Base-by-base conservation (phyloP, 1,284 basidiomycete species). In the Leccinum griseonigrum region DNA sequence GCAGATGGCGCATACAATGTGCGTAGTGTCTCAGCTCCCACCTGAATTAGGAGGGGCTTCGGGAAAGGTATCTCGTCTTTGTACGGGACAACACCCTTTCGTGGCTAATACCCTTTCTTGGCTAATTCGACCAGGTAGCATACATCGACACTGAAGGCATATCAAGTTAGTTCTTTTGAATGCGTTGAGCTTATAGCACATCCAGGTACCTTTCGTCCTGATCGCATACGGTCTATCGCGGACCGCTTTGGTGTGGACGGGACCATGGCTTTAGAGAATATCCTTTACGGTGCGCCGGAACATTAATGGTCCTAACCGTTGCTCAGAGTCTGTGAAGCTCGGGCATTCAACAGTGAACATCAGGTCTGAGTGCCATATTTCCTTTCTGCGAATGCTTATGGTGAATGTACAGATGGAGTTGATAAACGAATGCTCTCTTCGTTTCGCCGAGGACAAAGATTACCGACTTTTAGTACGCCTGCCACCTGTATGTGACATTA, bases 81-180 rank as follows among this genome's bases (percentile, higher is more conserved):
- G 16, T 52, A 63, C 62, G 43, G 28, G 16, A 62, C 4, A 18
- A 38, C 5, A 43, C 59, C 43, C n/a, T 26, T 14, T 8, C 58
- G 43, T 56, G 9, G n/a, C 43, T 26, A 18, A 38, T 4, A 43
- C 59, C 43, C n/a, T 26, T 14, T 8, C 58, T 40, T 56, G 9
- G n/a, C 43, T 62, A 34, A 64, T 16, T 59, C 11, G 29, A 59
- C 32, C 56, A 91, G 89, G 93, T 95, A 38, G 94, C 94, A 68
- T 97, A 93, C 74, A 93, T 97, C 63, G 95, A 96, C 73, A 96
- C 95, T 1, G 94, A 97, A 82, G 89, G 91, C 83, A 66, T 52
- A 61, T 57, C 29, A 50, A n/a, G 43, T 40, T 36, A 48, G 14
- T 43, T 22, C 16, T 16, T 8, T 7, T 43, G 26, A 11, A 34